Evolutionary conservation across 345 rosid species (phyloP), one percentile per base, ranked within the genome.

Genomic region (Cardamine occulta): DNA sequence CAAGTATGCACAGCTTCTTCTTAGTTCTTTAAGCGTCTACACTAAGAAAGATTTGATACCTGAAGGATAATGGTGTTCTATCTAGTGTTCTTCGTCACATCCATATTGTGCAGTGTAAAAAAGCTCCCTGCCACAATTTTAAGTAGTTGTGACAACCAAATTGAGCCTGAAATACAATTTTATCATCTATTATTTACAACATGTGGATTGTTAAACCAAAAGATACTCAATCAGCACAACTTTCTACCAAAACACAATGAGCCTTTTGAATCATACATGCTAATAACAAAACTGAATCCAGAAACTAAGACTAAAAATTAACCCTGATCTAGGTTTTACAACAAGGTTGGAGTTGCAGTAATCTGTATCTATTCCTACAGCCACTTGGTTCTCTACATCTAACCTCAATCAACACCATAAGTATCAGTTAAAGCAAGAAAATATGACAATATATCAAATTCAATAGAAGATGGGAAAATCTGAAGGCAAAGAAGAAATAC

Each of bases 71-170:
- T 65, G 21, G 66, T 69, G 23, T 55, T 14, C 17, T 65, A 9
- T 68, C 54, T 31, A 68, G 42, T 54, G 48, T 70, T 84, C 84
- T 61, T 77, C 47, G 51, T 84, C 85, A 63, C 91, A 86, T 29
- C 69, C 52, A 68, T 82, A 78, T 72, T 80, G 80, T 66, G 86
- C 66, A 60, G 65, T 63, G 29, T 76, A 76, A 24, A 67, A 82
- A 79, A 69, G 66, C 74, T 57, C 84, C 90, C 91, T 88, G 84
- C 40, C 63, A 78, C 66, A 35, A 44, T 29, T 67, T 60, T 54
- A 73, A 68, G 65, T 49, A 15, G 42, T 47, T 63, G 68, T 63
- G 63, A 77, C 59, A 26, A 44, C 9, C 18, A 71, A 68, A 42
- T n/a, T 7, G 64, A 68, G 42, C 47, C 34, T 67, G 51, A 52